Evolutionary conservation across 495 filamentous ascomycete species (phyloP), one percentile per base, ranked within the genome.

Genomic region (Lasiosphaeriaceae sp.): DNA sequence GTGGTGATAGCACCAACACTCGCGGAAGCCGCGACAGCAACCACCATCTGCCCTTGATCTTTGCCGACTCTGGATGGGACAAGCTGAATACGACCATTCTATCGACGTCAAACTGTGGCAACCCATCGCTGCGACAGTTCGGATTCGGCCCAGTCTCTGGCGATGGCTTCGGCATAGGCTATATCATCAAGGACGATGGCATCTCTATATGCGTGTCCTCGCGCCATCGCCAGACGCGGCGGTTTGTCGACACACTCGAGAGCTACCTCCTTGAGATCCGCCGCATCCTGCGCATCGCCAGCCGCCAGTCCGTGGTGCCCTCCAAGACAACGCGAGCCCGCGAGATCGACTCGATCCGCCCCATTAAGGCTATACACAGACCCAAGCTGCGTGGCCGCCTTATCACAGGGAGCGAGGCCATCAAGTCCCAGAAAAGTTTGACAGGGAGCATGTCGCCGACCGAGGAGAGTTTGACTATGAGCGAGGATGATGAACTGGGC

Each of bases 51-150:
- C 92, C 92, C 1, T 74, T 85, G 43, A 80, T 97, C 62, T 98
- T 98, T 73, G 86, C 84, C 47, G 94, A 98, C 64, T 52, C 81
- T 0, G 94, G 91, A 44, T 98, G 92, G 91, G 93, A 97, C 72
- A 90, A 88, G 61, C 81, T 96, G 56, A 97, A 97, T 78, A 96
- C 83, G 60, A 97, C 94, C 16, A 90, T 97, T 63, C 76, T 98
- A 19, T 94, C 89, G 31, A 97, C 94, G 1, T 96, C 92, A n/a
- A 98, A 98, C 75, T 98, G 94, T 73, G 94, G 94, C 54, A 98
- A 98, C 73, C 94, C 94, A 2, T 92, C 89, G n/a, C 82, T 98
- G 14, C 87, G 94, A 1, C 90, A 96, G 47, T 98, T 98, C 64
- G 94, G 94, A 11, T 98, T 98, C 71, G 94, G 94, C 0, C 94